Percentiles rank a stretch among this genome's conserved stretches.
Conservation (phyloP, 495 filamentous ascomycete genomes). For the Tetracladium setigerum region DNA sequence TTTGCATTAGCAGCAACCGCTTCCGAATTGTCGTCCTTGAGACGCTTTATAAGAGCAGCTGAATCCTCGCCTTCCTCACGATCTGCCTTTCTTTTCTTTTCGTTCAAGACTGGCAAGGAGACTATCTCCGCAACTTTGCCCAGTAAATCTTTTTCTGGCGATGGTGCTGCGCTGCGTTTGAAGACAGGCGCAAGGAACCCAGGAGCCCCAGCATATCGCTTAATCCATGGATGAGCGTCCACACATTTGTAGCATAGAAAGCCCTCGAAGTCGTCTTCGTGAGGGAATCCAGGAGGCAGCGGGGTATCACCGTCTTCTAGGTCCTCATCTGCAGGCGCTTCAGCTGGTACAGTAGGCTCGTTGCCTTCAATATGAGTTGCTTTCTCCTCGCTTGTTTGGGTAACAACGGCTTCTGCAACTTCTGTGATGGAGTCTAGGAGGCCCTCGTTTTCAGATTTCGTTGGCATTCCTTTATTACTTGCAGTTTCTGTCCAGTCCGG, state of each 20-base stretch:
- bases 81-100: slow-evolving; percentile 74
- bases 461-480: slow-evolving; percentile 29
- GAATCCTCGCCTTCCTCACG: slow-evolving; percentile 43
- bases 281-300: slow-evolving; percentile 76
- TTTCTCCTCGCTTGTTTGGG: slow-evolving; percentile 7
- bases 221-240: slow-evolving; percentile 86
- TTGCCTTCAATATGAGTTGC: slow-evolving; percentile 7
- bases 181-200: slow-evolving; percentile 75
- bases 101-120: slow-evolving; percentile 15
- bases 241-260: slow-evolving; percentile 95
- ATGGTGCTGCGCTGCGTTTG: slow-evolving; percentile 20
- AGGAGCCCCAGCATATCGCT: slow-evolving; percentile 71
- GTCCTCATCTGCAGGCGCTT: slow-evolving; percentile 14
- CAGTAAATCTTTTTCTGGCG: slow-evolving; percentile 9
- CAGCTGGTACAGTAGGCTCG: not conserved
- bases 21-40: slow-evolving; percentile 33
- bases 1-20: not conserved
- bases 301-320: slow-evolving; percentile 41
- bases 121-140: slow-evolving; percentile 9
- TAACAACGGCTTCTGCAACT: slow-evolving; percentile 14
- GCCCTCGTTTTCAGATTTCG: slow-evolving; percentile 12
- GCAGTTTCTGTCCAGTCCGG: slow-evolving; percentile 46
- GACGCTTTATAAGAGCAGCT: slow-evolving; percentile 47
- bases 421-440: slow-evolving; percentile 18
- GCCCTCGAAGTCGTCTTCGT: slow-evolving; percentile 78